Conservation (phyloP, 768 basidiomycete genomes). For the Cubamyces sp. region DNA sequence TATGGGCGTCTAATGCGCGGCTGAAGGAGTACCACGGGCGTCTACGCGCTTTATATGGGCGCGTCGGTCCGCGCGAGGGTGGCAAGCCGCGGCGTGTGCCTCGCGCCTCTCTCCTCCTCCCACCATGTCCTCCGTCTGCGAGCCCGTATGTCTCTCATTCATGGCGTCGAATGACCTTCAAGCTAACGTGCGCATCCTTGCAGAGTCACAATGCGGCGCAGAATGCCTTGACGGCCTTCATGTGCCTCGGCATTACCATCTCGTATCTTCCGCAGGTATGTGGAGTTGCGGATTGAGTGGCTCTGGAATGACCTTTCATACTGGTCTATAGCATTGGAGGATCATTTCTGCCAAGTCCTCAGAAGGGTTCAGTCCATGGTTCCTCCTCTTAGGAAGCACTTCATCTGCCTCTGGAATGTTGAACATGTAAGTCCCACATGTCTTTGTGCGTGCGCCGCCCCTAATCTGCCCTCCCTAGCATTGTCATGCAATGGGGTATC, state of each 20-base stretch:
- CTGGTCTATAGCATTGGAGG: slow-evolving; percentile 62
- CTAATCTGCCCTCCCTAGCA: slow-evolving; percentile 43
- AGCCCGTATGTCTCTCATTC: slow-evolving; percentile 2
- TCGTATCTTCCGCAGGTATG: slow-evolving; percentile 85
- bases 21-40: background rate
- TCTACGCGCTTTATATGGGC: slow-evolving; percentile 8
- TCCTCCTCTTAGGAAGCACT: slow-evolving; percentile 85
- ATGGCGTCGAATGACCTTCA: too few relatives aligned
- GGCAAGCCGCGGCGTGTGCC: slow-evolving; percentile 18
- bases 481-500: slow-evolving; percentile 83
- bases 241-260: slow-evolving; percentile 73
- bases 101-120: slow-evolving; percentile 15
- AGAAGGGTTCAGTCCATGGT: slow-evolving; percentile 92
- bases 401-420: slow-evolving; percentile 82
- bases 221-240: slow-evolving; percentile 62
- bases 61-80: slow-evolving; percentile 16
- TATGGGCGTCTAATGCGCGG: background rate
- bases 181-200: too few relatives aligned
- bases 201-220: slow-evolving; percentile 78
- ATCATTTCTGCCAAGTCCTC: slow-evolving; percentile 81
- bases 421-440: slow-evolving; percentile 63
- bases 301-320: slow-evolving; percentile 24
- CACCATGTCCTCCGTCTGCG: slow-evolving; percentile 19
- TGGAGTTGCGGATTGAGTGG: slow-evolving; percentile 32
- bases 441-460: background rate